A percentile compares a stretch with the other conserved stretches of the same genome.
Evolutionary conservation across 768 basidiomycete genomes (phyloP).

Genomic region (Rossbeevera mucosa): DNA sequence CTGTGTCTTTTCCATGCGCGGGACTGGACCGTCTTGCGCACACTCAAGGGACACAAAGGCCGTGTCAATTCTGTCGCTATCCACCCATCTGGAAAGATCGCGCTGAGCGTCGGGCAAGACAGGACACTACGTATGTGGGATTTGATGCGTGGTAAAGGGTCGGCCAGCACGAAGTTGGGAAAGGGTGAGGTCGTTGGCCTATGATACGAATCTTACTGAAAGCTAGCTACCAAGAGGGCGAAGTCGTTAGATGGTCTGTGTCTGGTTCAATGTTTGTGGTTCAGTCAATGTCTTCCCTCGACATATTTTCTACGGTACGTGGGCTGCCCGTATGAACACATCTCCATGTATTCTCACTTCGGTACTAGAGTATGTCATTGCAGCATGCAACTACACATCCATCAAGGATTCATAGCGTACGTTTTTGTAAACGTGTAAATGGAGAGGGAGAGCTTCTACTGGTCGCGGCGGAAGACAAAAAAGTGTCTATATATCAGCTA

Average conservation of each 20-base stretch:
- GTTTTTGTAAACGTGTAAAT: slow-evolving; percentile 61
- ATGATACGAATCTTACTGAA: neutral
- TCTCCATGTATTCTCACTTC: neutral
- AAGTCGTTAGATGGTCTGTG: slow-evolving; percentile 84
- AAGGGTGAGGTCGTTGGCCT: slow-evolving; percentile 51
- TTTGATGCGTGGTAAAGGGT: slow-evolving; percentile 89
- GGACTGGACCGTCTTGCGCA: slow-evolving; percentile 88
- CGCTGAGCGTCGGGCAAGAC: slow-evolving; percentile 87
- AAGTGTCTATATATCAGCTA: slow-evolving; percentile 72
- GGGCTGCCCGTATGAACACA: neutral
- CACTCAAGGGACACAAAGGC: slow-evolving; percentile 90
- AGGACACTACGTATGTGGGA: slow-evolving; percentile 96
- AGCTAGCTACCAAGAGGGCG: slow-evolving; percentile 59
- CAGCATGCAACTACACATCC: slow-evolving; percentile 70
- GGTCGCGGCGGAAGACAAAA: slow-evolving; percentile 87
- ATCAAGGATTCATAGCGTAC: slow-evolving; percentile 79
- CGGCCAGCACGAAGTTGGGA: slow-evolving; percentile 83
- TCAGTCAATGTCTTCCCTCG: slow-evolving; percentile 68
- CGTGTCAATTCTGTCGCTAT: slow-evolving; percentile 87
- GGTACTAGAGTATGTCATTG: slow-evolving; percentile 67
- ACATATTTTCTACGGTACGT: slow-evolving; percentile 75
- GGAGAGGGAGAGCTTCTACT: slow-evolving; percentile 66
- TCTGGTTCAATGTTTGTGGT: slow-evolving; percentile 78
- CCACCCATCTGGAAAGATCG: slow-evolving; percentile 91
- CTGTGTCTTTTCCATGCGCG: slow-evolving; percentile 87